phyloP scores from a whole-genome alignment of 2,329 filamentous ascomycete genomes.

The Zalaria obscura region DNA sequence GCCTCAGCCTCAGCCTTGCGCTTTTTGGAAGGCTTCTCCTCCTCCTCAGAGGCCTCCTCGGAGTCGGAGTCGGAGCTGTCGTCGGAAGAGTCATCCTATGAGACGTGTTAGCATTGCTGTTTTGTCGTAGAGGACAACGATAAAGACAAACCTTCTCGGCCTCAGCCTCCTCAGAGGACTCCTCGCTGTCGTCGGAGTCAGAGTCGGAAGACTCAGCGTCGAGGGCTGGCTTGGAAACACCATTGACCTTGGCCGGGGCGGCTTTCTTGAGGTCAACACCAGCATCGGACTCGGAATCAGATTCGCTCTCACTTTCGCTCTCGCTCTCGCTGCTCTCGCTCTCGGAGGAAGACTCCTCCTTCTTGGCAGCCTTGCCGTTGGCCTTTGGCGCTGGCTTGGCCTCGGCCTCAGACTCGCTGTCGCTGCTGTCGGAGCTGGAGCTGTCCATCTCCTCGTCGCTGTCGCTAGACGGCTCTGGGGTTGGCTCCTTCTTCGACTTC shows the following conservation, averaged over 20 bases:
- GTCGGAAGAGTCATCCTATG: constrained; percentile 2
- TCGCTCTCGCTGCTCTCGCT: constrained; percentile 19
- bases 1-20: constrained; percentile 46
- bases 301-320: constrained; percentile 12
- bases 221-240: constrained; percentile 9
- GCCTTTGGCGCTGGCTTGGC: constrained; percentile 18
- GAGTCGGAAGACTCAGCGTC: constrained; percentile 7
- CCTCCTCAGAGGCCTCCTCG: constrained; percentile 19
- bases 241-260: background rate
- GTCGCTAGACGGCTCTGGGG: constrained; percentile 25
- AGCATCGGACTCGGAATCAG: constrained; percentile 11
- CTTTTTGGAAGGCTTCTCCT: constrained; percentile 41
- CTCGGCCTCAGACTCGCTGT: constrained; percentile 13
- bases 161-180: constrained; percentile 6
- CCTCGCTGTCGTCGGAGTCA: constrained; percentile 7
- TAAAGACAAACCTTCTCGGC: constrained; percentile 14
- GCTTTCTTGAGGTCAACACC: constrained; percentile 10
- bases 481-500: constrained; percentile 33
- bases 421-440: constrained; percentile 16
- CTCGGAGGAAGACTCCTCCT: constrained; percentile 3
- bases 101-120: too few relatives aligned
- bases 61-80: constrained; percentile 7
- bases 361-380: constrained; percentile 15
- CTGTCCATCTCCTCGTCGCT: constrained; percentile 21
- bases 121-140: too few relatives aligned